Conservation (phyloP, 257 asterid genomes). For the Paraleonurus japonicus region DNA sequence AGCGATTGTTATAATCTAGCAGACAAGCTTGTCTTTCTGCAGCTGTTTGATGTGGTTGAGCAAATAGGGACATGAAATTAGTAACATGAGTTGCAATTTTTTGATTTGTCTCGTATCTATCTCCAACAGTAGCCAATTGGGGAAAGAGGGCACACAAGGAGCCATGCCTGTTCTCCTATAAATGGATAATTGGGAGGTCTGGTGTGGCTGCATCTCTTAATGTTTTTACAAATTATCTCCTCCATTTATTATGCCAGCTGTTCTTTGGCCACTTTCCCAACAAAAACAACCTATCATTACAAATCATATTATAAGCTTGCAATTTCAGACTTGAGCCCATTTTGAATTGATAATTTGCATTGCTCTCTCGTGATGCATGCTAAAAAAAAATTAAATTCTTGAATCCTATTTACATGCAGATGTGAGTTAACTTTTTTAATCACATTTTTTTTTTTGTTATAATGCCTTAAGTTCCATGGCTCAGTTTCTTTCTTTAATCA, state of each 20-base stretch:
- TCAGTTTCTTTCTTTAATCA: background rate
- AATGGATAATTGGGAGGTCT: slow-evolving; percentile 27
- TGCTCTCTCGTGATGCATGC: background rate
- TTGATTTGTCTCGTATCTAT: slow-evolving; percentile 15
- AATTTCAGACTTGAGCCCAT: slow-evolving; percentile 9
- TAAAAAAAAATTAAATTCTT: background rate
- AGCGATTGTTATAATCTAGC: slow-evolving; percentile 17
- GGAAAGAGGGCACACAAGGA: slow-evolving; percentile 25
- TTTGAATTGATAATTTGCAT: slow-evolving; percentile 8
- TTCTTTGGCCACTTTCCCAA: slow-evolving; percentile 29
- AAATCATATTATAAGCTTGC: background rate
- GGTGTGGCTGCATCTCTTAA: slow-evolving; percentile 26
- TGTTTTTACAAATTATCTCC: slow-evolving; percentile 19
- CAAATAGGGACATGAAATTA: slow-evolving; percentile 34
- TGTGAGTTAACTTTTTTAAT: background rate
- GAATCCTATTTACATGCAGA: background rate
- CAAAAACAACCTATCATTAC: slow-evolving; percentile 21
- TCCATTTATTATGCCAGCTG: slow-evolving; percentile 45
- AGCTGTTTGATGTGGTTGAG: slow-evolving; percentile 31
- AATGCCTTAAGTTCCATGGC: background rate
- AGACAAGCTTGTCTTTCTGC: slow-evolving; percentile 25
- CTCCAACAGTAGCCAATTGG: slow-evolving; percentile 13
- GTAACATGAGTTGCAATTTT: slow-evolving; percentile 22
- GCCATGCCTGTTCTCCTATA: slow-evolving; percentile 29
- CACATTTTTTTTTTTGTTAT: background rate